These are phyloP conservation scores for Ophidiomyces ophidiicola DNA, from an alignment of 2,329 filamentous ascomycete species.

Conservation along the genomic window DNA sequence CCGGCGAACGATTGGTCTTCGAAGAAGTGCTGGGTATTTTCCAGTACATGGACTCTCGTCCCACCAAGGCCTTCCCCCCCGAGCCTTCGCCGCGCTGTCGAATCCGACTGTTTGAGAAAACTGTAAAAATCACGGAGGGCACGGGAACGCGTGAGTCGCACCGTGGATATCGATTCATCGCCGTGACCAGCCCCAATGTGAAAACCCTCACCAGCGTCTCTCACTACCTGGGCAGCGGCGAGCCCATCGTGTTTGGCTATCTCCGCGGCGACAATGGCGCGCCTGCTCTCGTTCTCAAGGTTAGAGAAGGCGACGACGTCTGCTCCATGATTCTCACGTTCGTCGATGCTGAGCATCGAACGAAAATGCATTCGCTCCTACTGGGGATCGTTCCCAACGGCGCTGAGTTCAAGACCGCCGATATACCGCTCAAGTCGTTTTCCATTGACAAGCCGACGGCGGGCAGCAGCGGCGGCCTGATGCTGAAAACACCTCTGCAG, in stretches of 20 bases:
- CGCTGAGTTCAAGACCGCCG: conserved; percentile 58
- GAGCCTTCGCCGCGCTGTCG: conserved; percentile 62
- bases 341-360: conserved; percentile 56
- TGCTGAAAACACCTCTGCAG: conserved; percentile 25
- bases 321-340: conserved; percentile 70
- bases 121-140: conserved; percentile 55
- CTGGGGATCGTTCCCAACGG: conserved; percentile 57
- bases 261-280: conserved; percentile 58
- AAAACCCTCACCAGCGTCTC: conserved; percentile 67
- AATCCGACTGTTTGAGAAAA: conserved; percentile 62
- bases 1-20: conserved; percentile 59
- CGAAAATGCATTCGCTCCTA: conserved; percentile 58
- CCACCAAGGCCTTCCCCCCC: conserved; percentile 61
- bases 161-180: conserved; percentile 63
- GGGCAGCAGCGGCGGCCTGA: conserved; percentile 22
- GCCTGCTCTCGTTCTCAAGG: conserved; percentile 58
- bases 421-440: conserved; percentile 55
- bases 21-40: conserved; percentile 59
- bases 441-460: conserved; percentile 42
- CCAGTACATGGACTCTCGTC: conserved; percentile 65
- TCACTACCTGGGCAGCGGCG: conserved; percentile 52
- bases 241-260: conserved; percentile 67
- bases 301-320: conserved; percentile 52
- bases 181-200: conserved; percentile 64
- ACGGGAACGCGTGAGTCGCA: conserved; percentile 62